These are phyloP conservation scores for Talaromyces sp. DNA, from an alignment of 2,329 filamentous ascomycete species.

Conservation along the genomic window DNA sequence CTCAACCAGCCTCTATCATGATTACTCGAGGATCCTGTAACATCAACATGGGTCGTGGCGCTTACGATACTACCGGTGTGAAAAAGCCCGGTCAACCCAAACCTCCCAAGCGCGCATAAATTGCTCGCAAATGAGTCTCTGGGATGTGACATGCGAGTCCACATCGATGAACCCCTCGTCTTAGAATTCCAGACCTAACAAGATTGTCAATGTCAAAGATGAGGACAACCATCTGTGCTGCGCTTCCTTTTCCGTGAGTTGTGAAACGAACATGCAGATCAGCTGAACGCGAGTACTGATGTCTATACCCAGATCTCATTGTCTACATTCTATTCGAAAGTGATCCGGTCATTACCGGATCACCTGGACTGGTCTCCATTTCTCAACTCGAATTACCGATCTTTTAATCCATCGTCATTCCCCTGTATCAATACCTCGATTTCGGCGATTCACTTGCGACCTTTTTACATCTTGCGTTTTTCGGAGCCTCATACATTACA, in stretches of 20 bases:
- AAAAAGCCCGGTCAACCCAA: constrained; percentile 49
- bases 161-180: not conserved
- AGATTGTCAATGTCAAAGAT: not conserved
- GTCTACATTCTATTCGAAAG: constrained; percentile 5
- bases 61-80: constrained; percentile 54
- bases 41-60: constrained; percentile 53
- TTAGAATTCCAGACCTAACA: not conserved
- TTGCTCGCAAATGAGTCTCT: not conserved
- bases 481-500: constrained; percentile 6
- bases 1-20: constrained; percentile 40
- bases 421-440: constrained; percentile 11
- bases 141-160: not conserved
- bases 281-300: not conserved
- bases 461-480: constrained; percentile 18
- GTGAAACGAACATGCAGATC: not conserved
- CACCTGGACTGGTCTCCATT: constrained; percentile 1
- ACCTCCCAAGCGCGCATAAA: constrained; percentile 37
- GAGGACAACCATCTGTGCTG: not conserved
- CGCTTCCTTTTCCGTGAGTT: constrained; percentile 1
- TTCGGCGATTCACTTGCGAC: not conserved
- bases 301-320: not conserved
- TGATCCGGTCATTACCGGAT: not conserved
- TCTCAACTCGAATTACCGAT: not conserved
- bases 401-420: constrained; percentile 8
- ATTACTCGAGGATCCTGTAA: constrained; percentile 42